These are phyloP conservation scores for Avena sativa DNA, from an alignment of 176 grass and related monocot species.

Conservation along the genomic window DNA sequence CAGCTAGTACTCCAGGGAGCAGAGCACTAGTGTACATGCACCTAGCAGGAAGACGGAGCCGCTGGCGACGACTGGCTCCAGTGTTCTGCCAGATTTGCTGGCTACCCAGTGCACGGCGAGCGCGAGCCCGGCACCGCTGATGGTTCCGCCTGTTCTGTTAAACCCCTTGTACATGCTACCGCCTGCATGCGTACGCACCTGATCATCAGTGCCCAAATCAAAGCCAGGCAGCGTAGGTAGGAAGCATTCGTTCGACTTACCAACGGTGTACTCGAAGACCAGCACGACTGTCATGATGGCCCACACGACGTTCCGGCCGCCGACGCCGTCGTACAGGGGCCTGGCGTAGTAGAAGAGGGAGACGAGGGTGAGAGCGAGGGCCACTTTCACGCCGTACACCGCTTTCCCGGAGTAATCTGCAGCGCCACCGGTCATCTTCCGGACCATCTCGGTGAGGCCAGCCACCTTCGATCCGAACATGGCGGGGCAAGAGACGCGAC, in stretches of 20 bases:
- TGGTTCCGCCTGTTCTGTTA: constrained; percentile 70
- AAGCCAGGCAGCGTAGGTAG: no score
- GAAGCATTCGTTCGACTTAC: constrained; percentile 44
- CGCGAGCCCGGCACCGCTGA: constrained; percentile 65
- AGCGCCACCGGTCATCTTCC: constrained; percentile 40
- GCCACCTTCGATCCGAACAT: background rate
- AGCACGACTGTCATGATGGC: constrained; percentile 71
- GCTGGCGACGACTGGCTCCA: constrained; percentile 69
- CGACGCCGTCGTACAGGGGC: constrained; percentile 65
- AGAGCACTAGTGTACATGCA: constrained; percentile 30
- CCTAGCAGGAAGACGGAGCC: constrained; percentile 81
- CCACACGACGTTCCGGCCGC: constrained; percentile 59
- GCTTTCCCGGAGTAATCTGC: constrained; percentile 59
- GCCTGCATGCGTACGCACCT: constrained; percentile 44
- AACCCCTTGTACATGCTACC: constrained; percentile 91
- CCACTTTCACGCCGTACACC: constrained; percentile 65
- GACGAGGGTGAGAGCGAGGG: constrained; percentile 63
- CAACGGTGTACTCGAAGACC: constrained; percentile 83
- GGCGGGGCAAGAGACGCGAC: background rate
- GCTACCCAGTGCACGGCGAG: constrained; percentile 82
- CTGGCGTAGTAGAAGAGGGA: constrained; percentile 68
- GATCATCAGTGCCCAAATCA: background rate
- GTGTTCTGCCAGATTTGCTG: constrained; percentile 56
- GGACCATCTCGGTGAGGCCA: constrained; percentile 38
- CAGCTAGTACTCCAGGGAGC: no score